Conservation (phyloP, 306 rosid species). For the Cotoneaster glaucophyllus region DNA sequence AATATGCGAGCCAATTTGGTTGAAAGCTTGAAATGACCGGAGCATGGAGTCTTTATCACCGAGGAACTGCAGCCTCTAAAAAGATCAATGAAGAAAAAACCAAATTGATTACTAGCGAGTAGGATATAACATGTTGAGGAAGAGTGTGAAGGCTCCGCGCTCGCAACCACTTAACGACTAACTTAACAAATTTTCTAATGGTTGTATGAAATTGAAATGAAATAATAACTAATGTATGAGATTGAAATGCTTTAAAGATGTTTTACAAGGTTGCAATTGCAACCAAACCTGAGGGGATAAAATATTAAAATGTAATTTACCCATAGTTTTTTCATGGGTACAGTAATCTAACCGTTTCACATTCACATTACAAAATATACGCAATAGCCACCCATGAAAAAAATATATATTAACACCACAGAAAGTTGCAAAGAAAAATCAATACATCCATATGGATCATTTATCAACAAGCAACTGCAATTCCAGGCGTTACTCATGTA, state of each 20-base stretch:
- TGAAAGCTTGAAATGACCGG: constrained; percentile 5
- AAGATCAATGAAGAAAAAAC: constrained; percentile 11
- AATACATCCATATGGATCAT: background rate
- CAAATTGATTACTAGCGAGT: background rate
- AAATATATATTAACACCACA: background rate
- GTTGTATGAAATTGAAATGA: no score
- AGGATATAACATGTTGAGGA: background rate
- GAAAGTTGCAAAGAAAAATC: background rate
- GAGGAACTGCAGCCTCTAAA: constrained; percentile 38
- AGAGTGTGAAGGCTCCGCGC: background rate
- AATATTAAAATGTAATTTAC: no score
- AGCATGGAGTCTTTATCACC: constrained; percentile 22
- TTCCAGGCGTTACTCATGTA: background rate
- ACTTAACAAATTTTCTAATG: no score
- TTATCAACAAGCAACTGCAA: background rate
- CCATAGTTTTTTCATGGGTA: no score
- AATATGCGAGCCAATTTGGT: constrained; percentile 15
- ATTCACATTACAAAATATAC: background rate
- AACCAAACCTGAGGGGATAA: no score
- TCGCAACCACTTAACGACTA: no score
- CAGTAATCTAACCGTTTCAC: background rate
- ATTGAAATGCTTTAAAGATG: no score
- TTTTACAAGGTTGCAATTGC: no score
- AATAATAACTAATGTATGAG: no score
- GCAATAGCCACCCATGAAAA: background rate